Percentiles rank a stretch among this genome's conserved stretches.
Conservation (phyloP, 2,329 filamentous ascomycete genomes). For the Diaporthe australafricana region DNA sequence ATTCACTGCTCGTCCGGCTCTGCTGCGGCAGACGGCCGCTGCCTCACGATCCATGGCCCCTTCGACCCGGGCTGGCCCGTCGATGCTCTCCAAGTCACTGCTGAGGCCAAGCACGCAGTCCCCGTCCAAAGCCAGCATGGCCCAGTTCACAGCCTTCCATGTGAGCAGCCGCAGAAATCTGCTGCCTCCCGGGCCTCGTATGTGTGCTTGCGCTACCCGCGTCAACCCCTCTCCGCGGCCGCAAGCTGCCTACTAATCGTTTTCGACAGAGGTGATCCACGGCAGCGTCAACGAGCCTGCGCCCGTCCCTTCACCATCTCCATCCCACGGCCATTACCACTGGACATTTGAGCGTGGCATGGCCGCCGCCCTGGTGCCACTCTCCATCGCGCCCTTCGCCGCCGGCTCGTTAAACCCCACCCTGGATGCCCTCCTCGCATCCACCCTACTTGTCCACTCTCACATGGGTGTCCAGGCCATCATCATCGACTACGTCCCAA, state of each 20-base stretch:
- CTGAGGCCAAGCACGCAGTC: slow-evolving; percentile 41
- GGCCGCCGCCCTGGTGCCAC: slow-evolving; percentile 83
- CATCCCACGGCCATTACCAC: slow-evolving; percentile 95
- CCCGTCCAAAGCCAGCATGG: slow-evolving; percentile 45
- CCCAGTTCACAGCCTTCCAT: slow-evolving; percentile 84
- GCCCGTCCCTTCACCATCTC: slow-evolving; percentile 76
- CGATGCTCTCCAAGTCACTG: slow-evolving; percentile 37
- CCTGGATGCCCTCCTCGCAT: slow-evolving; percentile 87
- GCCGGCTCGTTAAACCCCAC: slow-evolving; percentile 90
- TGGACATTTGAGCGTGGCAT: slow-evolving; percentile 95
- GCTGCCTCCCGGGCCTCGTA: slow-evolving; percentile 87
- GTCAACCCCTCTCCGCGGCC: background rate
- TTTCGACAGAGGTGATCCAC: slow-evolving; percentile 73
- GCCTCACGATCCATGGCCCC: slow-evolving; percentile 51
- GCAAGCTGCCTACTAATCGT: slow-evolving; percentile 54
- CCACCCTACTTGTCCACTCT: slow-evolving; percentile 87
- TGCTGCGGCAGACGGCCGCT: slow-evolving; percentile 64
- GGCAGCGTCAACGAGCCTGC: slow-evolving; percentile 85
- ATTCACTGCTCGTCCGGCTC: slow-evolving; percentile 65
- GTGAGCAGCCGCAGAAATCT: slow-evolving; percentile 80
- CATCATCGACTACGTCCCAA: slow-evolving; percentile 92
- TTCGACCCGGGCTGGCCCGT: slow-evolving; percentile 36
- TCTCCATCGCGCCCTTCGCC: slow-evolving; percentile 92
- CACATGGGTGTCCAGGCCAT: slow-evolving; percentile 94
- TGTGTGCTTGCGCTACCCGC: slow-evolving; percentile 53